These are phyloP conservation scores for Trametes cingulata DNA, from an alignment of 768 basidiomycete genomes.

Conservation along the genomic window DNA sequence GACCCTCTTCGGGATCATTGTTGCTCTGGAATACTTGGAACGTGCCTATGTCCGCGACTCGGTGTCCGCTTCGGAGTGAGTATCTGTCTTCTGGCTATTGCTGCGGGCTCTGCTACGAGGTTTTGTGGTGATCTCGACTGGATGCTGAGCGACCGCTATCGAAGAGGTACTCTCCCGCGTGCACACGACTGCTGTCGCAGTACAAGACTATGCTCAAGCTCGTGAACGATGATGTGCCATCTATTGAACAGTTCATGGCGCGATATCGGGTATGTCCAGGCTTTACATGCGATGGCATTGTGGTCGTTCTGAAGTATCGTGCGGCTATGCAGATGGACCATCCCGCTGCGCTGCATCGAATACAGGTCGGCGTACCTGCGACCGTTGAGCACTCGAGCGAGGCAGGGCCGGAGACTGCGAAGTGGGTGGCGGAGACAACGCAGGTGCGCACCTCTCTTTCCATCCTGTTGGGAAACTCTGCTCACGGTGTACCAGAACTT, in stretches of 20 bases:
- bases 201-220: slow-evolving; percentile 98
- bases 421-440: slow-evolving; percentile 98
- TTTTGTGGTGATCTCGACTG: too few relatives aligned
- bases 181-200: slow-evolving; percentile 89
- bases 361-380: slow-evolving; percentile 92
- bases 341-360: slow-evolving; percentile 87
- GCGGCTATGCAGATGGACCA: slow-evolving; percentile 76
- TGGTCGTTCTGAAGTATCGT: too few relatives aligned
- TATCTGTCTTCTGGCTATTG: not conserved
- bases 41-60: slow-evolving; percentile 94
- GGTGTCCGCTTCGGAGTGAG: slow-evolving; percentile 88
- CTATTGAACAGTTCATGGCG: slow-evolving; percentile 88
- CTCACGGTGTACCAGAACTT: slow-evolving; percentile 62
- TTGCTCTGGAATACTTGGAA: slow-evolving; percentile 92
- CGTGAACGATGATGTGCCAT: slow-evolving; percentile 85
- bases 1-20: slow-evolving; percentile 89
- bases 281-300: too few relatives aligned
- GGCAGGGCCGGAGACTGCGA: slow-evolving; percentile 88
- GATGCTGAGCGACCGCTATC: slow-evolving; percentile 31
- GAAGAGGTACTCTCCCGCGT: slow-evolving; percentile 94
- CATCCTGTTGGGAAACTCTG: not conserved
- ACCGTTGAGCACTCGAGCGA: slow-evolving; percentile 96
- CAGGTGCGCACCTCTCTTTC: slow-evolving; percentile 55
- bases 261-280: slow-evolving; percentile 67
- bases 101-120: too few relatives aligned